Evolutionary conservation across 176 grass and related monocot species (phyloP).

Genomic region (Avena insularis): DNA sequence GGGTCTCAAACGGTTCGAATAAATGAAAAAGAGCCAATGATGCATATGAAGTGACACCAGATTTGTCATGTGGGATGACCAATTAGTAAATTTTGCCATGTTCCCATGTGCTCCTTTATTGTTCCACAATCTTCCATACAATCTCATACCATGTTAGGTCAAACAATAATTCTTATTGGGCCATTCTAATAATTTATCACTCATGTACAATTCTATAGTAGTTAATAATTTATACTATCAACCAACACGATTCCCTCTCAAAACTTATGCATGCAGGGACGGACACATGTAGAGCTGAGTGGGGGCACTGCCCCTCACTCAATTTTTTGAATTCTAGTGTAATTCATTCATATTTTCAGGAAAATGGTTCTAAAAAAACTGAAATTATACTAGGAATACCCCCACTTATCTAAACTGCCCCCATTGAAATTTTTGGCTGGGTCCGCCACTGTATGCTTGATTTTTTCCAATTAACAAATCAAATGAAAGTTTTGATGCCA

Average conservation of each 20-base stretch:
- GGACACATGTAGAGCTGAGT: too few relatives aligned
- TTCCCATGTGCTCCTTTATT: slow-evolving; percentile 36
- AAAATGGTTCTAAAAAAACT: too few relatives aligned
- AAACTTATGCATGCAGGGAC: neutral
- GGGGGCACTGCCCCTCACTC: too few relatives aligned
- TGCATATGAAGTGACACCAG: neutral
- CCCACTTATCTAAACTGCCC: too few relatives aligned
- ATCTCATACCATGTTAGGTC: slow-evolving; percentile 33
- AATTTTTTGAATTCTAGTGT: too few relatives aligned
- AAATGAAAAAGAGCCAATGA: slow-evolving; percentile 8
- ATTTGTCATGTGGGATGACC: slow-evolving; percentile 40
- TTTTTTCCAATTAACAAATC: neutral
- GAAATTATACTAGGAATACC: too few relatives aligned
- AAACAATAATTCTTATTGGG: slow-evolving; percentile 12
- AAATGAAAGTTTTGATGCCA: neutral
- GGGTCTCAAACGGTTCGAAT: neutral
- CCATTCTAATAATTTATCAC: neutral
- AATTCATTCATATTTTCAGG: too few relatives aligned
- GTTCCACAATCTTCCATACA: slow-evolving; percentile 7
- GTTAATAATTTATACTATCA: neutral
- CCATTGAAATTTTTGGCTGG: too few relatives aligned
- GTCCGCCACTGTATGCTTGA: neutral
- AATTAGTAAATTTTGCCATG: slow-evolving; percentile 19
- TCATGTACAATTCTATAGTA: neutral
- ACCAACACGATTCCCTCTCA: neutral